Base-by-base conservation (phyloP, 768 basidiomycete species). In the Suillus americanus region DNA sequence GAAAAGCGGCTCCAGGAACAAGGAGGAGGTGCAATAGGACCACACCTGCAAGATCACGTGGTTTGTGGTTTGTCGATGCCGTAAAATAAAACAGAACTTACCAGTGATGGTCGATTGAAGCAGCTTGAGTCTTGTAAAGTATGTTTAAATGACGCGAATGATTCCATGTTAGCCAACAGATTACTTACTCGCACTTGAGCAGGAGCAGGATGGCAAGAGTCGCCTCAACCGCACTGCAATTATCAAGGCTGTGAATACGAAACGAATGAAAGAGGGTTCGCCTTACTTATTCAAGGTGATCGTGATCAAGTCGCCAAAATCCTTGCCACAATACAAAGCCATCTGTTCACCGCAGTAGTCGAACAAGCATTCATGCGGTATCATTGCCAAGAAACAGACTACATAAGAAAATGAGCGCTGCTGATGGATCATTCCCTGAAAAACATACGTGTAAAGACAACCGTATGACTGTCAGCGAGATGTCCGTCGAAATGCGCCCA, bases 1-100 rank as follows among this genome's bases (percentile, higher is more conserved):
- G 79, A 72, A 91, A 92, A 0, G 89, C 80, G 5, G 83, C 79
- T 3, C 90, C 90, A 0, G 90, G 90, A 51, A 92, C 79, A 16
- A 92, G 81, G 1, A 92, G 80, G 1, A 91, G 80, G 72, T 90
- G 90, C 12, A 92, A 79, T n/a, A 92, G 75, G 7, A 91, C 81
- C 9, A 92, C 90, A 20, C 90, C 88, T 86, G 64, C 8, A 59
- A 25, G 1, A 40, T 33, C 3, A 20, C 23, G 38, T 33, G 1
- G 20, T 20, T 33, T 33, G 38, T 33, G 1, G 20, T 20, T 33
- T 45, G 14, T 57, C 12, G 37, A 40, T 20, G 38, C 2, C 30
- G 16, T 51, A 18, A 14, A 50, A 30, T 59, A 13, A 2, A n/a
- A 8, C 12, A 13, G 12, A 20, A 5, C 76, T n/a, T 63, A 85